These are phyloP conservation scores for Wickerhamomyces mucosus DNA, from an alignment of 805 yeast species.

Conservation along the genomic window DNA sequence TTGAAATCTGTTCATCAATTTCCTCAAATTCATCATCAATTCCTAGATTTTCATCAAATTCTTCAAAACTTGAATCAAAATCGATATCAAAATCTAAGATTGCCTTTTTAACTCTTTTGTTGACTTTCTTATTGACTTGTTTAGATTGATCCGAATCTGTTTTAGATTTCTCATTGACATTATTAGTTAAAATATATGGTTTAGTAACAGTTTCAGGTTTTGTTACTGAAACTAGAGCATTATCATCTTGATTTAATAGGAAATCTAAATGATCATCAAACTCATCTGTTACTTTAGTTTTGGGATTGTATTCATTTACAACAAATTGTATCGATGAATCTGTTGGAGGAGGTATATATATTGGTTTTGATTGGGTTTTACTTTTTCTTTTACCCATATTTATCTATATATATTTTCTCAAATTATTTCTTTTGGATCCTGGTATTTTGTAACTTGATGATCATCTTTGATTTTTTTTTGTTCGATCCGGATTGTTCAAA, in stretches of 20 bases:
- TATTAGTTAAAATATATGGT: neutral
- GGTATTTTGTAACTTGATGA: conserved; percentile 3
- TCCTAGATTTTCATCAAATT: conserved; percentile 2
- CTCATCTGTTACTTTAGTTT: conserved; percentile 10
- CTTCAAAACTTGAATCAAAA: conserved; percentile 9
- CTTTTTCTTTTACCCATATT: conserved; percentile 8
- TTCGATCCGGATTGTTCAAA: neutral
- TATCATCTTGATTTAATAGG: conserved; percentile 3
- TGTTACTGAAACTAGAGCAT: neutral
- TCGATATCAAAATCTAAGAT: conserved; percentile 14
- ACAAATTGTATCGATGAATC: neutral
- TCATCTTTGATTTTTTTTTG: neutral
- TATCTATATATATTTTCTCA: no score
- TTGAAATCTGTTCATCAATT: neutral
- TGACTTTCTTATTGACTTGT: conserved; percentile 1
- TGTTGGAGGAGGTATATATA: conserved; percentile 9
- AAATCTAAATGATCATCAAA: conserved; percentile 15
- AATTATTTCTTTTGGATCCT: neutral
- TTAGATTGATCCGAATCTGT: neutral
- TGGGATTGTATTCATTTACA: conserved; percentile 8
- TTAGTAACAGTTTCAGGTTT: neutral
- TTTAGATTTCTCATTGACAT: neutral
- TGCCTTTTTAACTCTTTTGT: conserved; percentile 9
- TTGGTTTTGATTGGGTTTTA: neutral
- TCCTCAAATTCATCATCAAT: neutral